Conservation (phyloP, 257 asterid species). For the Solanum bukasovii region DNA sequence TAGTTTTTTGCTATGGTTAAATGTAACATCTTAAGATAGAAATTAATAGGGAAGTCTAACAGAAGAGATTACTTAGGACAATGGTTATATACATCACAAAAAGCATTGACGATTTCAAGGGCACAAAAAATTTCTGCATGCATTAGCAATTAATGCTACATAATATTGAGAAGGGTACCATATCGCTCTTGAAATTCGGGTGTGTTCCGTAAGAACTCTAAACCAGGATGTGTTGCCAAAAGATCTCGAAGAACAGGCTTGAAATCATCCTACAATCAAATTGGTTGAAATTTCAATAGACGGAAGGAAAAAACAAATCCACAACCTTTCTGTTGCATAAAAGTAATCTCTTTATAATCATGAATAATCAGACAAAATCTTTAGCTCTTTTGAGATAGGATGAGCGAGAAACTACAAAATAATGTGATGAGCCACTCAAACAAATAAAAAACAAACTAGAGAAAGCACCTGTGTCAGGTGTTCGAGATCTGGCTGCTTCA, state of each 20-base stretch:
- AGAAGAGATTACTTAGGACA: not conserved
- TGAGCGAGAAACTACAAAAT: not conserved
- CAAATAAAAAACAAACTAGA: not conserved
- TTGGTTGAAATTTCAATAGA: not conserved
- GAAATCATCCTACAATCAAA: slow-evolving; percentile 62
- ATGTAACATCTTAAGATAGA: not conserved
- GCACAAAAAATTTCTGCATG: not conserved
- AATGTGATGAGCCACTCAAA: not conserved
- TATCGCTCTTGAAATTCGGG: slow-evolving; percentile 99
- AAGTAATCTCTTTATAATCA: not conserved
- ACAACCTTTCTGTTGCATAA: not conserved
- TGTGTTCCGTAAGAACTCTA: slow-evolving; percentile 94
- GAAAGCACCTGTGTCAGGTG: slow-evolving; percentile 66
- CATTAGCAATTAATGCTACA: not conserved
- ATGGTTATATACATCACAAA: not conserved
- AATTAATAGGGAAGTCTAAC: not conserved
- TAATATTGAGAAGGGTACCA: slow-evolving; percentile 40
- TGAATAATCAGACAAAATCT: not conserved
- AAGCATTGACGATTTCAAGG: not conserved
- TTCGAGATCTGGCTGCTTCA: slow-evolving; percentile 79
- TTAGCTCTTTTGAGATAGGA: not conserved
- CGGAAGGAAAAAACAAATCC: not conserved
- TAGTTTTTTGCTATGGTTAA: not conserved
- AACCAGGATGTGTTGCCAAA: slow-evolving; percentile 93
- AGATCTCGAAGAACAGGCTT: slow-evolving; percentile 92